Evolutionary conservation across 1,284 basidiomycete species (phyloP), one percentile per base, ranked within the genome.

Genomic region (Megacollybia platyphylla): DNA sequence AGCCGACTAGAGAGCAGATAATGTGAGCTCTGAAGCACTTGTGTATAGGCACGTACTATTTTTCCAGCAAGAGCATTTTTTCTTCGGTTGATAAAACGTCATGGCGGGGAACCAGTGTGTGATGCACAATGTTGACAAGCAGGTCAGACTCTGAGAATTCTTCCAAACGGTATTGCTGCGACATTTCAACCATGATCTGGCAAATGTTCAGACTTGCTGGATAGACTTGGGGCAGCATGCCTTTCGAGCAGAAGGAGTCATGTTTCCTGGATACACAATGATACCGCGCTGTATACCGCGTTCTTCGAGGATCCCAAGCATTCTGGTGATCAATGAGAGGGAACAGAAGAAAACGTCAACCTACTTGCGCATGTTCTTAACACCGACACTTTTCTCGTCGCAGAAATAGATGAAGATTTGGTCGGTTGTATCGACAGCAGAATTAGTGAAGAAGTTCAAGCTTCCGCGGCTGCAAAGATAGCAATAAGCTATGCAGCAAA

Each of bases 91-190:
- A 77, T 52, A 98, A 74, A 45, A 98, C 84, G 52, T 93, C 83
- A 58, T 99, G 96, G 51, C 78, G 79, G 37, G 96, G 96, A 3
- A 99, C 96, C 29, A 99, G 73, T 34, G 87, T 87, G 57, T 99
- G 96, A 55, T 87, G 83, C 11, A 91, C 94, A 54, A 99, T 98
- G 64, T 99, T 98, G 50, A 99, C 96, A 3, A 98, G 75, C 36
- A 99, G 67, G 61, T 96, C 92, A 5, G 91, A 79, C 64, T 99
- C 96, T 26, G 92, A 87, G 60, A 98, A 98, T 54, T 97, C 94
- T 60, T 98, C 96, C 30, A 98, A 71, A 46, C 79, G 76, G 65
- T 89, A 97, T 54, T 87, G 79, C 32, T 74, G 62, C 43, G 84
- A 74, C 86, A 96, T 89, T 15, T 86, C 87, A 39, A 79, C 74